Base-by-base conservation (phyloP, 2,329 filamentous ascomycete species). In the Neofusicoccum sp. region DNA sequence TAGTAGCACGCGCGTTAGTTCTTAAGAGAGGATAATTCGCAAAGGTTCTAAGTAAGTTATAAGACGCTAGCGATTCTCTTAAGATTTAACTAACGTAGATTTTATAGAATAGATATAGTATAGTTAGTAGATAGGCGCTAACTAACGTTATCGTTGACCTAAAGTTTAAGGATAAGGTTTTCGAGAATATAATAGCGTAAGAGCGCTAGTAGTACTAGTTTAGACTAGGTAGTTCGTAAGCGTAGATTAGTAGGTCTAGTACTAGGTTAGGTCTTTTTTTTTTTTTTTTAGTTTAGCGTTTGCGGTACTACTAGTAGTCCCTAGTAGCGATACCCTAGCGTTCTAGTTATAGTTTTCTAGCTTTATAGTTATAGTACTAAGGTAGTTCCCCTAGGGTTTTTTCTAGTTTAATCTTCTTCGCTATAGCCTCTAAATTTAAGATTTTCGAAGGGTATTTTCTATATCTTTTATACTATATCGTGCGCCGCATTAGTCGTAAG, bases 1-100 rank as follows among this genome's bases (percentile, higher is more conserved):
- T n/a, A n/a, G n/a, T n/a, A n/a, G n/a, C n/a, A n/a, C n/a, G n/a
- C 14, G 14, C 7, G 16, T 40, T 24, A n/a, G n/a, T n/a, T n/a
- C n/a, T n/a, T n/a, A n/a, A n/a, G 34, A 61, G 6, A 16, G 28
- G 14, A 43, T 54, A 44, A 54, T 53, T 58, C 53, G 14, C 28
- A 58, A 63, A 53, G 36, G n/a, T n/a, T n/a, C n/a, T n/a, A n/a
- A n/a, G n/a, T n/a, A n/a, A n/a, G n/a, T n/a, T n/a, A n/a, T n/a
- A n/a, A n/a, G n/a, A n/a, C n/a, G n/a, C n/a, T n/a, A n/a, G 14
- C 14, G 14, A 14, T 38, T 7, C 14, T n/a, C n/a, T n/a, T n/a
- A n/a, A n/a, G n/a, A n/a, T n/a, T n/a, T n/a, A n/a, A n/a, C n/a
- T n/a, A n/a, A 7, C 14, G 14, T 7, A 38, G 7, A 38, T 14